Conservation (phyloP, 1,139 yeast species). For the Saccharomycopsis hybrid region DNA sequence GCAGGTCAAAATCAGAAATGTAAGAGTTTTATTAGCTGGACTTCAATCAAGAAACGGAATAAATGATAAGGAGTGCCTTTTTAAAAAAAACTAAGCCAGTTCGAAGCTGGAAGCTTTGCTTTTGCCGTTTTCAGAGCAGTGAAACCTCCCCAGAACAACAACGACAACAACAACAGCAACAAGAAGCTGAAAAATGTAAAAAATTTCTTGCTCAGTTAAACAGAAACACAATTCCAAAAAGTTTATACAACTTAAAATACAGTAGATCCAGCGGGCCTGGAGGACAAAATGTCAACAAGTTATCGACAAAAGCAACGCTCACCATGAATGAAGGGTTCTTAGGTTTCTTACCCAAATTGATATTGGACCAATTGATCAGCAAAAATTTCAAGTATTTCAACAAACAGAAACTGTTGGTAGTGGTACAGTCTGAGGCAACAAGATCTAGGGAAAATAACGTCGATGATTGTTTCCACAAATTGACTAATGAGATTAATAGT, state of each 20-base stretch:
- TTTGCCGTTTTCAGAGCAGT: no score
- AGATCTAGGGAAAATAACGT: conserved; percentile 56
- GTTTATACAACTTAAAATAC: conserved; percentile 46
- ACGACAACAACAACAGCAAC: background rate
- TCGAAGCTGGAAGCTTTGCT: no score
- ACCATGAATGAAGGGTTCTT: conserved; percentile 46
- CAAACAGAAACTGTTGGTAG: conserved; percentile 40
- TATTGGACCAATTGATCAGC: conserved; percentile 39
- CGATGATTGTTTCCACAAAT: conserved; percentile 52
- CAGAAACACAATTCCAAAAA: conserved; percentile 37
- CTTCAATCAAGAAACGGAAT: no score
- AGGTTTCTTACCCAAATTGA: conserved; percentile 57
- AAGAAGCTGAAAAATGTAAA: background rate
- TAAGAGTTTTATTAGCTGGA: no score
- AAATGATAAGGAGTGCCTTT: no score
- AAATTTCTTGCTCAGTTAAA: conserved; percentile 3
- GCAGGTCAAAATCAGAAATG: no score
- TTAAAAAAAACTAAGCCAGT: no score
- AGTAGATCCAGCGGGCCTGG: conserved; percentile 89
- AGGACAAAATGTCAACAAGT: conserved; percentile 89
- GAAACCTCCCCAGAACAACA: no score
- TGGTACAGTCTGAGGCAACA: conserved; percentile 56
- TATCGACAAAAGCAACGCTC: conserved; percentile 73
- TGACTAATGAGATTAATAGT: conserved; percentile 46
- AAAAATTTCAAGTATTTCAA: conserved; percentile 49